Evolutionary conservation across 1,284 basidiomycete genomes (phyloP).

Genomic region (Papiliotrema fonsecae): DNA sequence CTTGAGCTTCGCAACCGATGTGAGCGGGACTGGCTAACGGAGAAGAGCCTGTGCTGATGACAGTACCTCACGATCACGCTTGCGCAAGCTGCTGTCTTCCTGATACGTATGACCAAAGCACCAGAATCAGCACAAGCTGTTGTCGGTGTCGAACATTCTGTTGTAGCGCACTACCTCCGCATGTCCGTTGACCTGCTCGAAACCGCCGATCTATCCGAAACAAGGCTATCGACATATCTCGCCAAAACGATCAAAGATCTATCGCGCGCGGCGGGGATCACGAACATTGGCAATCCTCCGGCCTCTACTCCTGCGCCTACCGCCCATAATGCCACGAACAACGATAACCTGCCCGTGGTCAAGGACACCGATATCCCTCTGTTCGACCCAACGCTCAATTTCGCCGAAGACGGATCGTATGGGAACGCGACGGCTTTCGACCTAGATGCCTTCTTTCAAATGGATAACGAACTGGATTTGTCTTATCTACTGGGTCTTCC

Average conservation of each 20-base stretch:
- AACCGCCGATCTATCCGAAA: conserved; percentile 25
- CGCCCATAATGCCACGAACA: background rate
- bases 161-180: conserved; percentile 27
- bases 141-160: conserved; percentile 20
- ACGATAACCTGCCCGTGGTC: background rate
- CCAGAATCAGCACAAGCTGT: conserved; percentile 10
- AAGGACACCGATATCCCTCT: too few species aligned
- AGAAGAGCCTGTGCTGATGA: background rate
- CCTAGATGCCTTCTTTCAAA: conserved; percentile 2
- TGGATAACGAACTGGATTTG: conserved; percentile 8
- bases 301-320: background rate
- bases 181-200: conserved; percentile 27
- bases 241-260: conserved; percentile 30
- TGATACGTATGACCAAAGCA: conserved; percentile 28
- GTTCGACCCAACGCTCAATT: too few species aligned
- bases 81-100: conserved; percentile 34
- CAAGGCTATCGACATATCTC: conserved; percentile 26
- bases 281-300: conserved; percentile 4
- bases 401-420: background rate
- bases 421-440: conserved; percentile 3
- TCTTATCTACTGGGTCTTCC: conserved; percentile 10
- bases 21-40: conserved; percentile 12
- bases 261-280: conserved; percentile 19
- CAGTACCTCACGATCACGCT: conserved; percentile 36
- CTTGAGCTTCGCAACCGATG: conserved; percentile 35